Base-by-base conservation (phyloP, 176 grass and related monocot genomes). In the Guadua angustifolia region DNA sequence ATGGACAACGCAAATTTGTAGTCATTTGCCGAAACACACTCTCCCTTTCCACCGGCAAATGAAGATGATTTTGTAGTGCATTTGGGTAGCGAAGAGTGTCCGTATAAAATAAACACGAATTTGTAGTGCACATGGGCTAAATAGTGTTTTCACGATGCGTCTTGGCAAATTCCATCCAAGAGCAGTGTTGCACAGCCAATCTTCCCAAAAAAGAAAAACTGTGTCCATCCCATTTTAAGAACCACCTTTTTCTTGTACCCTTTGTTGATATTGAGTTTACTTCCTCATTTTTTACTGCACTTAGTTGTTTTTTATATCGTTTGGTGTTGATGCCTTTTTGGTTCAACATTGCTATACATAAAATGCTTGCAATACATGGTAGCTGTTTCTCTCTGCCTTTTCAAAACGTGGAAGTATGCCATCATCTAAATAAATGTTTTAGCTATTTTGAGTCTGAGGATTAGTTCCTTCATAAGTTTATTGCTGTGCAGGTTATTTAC, bases 401-500 rank as follows among this genome's bases (percentile, higher is more conserved):
- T 18, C 44, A 44, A 65, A 18, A 53, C 39, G 18, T 83, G 10
- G 25, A 62, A 75, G 25, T 59, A 73, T 47, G 29, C 6, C n/a
- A 6, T 49, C 72, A 78, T 25, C 42, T 70, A 52, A 19, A 15
- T 64, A 39, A 42, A 62, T 75, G 22, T 14, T 66, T 44, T 39
- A 66, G 11, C 68, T 46, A 26, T 40, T 88, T 82, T 82, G 45
- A 29, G 0, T 79, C 63, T 16, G 39, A 62, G 2, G 1, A 24
- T 4, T 36, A 81, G 36, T 33, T 86, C 26, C 50, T 83, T 19
- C 42, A 42, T 79, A 33, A 49, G 42, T 75, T 53, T 35, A 0
- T 42, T 73, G 7, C 1, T 73, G 10, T 69, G 65, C 91, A 95
- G 93, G 88, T 83, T 69, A 75, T 95, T 78, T 99, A 94, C 78